Evolutionary conservation across 2,329 filamentous ascomycete species (phyloP), one percentile per base, ranked within the genome.

Genomic region (Teratosphaeria epicoccoides): DNA sequence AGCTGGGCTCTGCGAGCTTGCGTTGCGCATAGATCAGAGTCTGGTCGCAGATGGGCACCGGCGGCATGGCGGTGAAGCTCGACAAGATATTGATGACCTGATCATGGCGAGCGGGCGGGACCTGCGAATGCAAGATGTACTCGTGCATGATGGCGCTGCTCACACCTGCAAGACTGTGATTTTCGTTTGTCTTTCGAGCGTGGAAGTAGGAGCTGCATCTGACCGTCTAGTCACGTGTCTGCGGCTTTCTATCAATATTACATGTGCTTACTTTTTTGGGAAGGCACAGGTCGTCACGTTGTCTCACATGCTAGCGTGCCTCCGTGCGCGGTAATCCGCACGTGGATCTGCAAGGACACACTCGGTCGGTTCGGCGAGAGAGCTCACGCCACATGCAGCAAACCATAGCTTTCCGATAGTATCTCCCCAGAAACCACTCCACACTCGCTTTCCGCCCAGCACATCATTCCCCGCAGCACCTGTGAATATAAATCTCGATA

Each of bases 61-160:
- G 81, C 62, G 82, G 80, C 73, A 80, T 80, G 59, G 76, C 78
- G 47, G 80, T 76, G 51, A 82, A 67, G 49, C 81, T 81, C 37
- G 80, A 76, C 46, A 84, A 71, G 59, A 84, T 78, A 61, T 80
- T 77, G 50, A 83, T 70, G 17, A 82, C 72, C 65, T 80, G 79
- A 62, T 77, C 71, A 70, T 82, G 79, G 61, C 80, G 78, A 37
- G 73, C 67, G 28, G 68, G 65, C 9, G 79, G 74, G 51, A 84
- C 73, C 61, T 79, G 76, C 60, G 77, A 79, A 68, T 78, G 82
- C 45, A 84, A 74, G 46, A 81, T 70, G 58, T 82, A 72, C 70
- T 83, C 80, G 67, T 83, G 79, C 80, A 83, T 83, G 53, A 56
- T 58, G 11, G 20, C 25, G 25, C 22, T 37, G 22, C 50, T 40